These are phyloP conservation scores for Bothriochloa decipiens DNA, from an alignment of 176 grass and related monocot species.

Conservation along the genomic window DNA sequence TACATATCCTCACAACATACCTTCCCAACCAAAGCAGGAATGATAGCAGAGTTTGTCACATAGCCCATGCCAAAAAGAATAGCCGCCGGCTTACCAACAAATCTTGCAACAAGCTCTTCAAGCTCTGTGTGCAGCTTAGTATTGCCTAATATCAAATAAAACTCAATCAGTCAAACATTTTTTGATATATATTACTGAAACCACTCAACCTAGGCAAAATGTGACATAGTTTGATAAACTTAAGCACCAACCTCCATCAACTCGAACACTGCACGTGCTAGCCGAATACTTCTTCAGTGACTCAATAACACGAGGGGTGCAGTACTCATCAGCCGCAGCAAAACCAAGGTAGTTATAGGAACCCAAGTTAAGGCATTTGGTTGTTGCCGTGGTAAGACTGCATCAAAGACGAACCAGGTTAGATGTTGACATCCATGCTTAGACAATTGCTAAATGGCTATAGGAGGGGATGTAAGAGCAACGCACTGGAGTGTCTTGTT, in stretches of 20 bases:
- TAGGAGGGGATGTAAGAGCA: background rate
- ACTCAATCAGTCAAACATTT: constrained; percentile 26
- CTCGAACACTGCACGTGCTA: constrained; percentile 82
- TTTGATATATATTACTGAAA: constrained; percentile 32
- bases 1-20: constrained; percentile 38
- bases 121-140: constrained; percentile 84
- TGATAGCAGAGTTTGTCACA: constrained; percentile 87
- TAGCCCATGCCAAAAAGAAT: constrained; percentile 97
- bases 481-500: constrained; percentile 85
- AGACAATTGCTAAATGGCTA: constrained; percentile 11
- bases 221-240: constrained; percentile 17
- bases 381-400: constrained; percentile 69
- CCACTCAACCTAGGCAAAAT: constrained; percentile 13
- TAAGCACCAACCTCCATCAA: constrained; percentile 70
- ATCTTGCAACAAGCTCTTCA: constrained; percentile 77
- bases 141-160: constrained; percentile 55
- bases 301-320: constrained; percentile 88
- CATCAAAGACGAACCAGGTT: constrained; percentile 39
- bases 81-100: constrained; percentile 83
- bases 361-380: constrained; percentile 88
- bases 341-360: constrained; percentile 98
- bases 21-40: constrained; percentile 83
- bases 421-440: constrained; percentile 3
- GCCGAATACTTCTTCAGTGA: constrained; percentile 85
- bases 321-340: constrained; percentile 88